Evolutionary conservation across 2,329 filamentous ascomycete genomes (phyloP), one percentile per base, ranked within the genome.

Genomic region (Neonectria ditissima): DNA sequence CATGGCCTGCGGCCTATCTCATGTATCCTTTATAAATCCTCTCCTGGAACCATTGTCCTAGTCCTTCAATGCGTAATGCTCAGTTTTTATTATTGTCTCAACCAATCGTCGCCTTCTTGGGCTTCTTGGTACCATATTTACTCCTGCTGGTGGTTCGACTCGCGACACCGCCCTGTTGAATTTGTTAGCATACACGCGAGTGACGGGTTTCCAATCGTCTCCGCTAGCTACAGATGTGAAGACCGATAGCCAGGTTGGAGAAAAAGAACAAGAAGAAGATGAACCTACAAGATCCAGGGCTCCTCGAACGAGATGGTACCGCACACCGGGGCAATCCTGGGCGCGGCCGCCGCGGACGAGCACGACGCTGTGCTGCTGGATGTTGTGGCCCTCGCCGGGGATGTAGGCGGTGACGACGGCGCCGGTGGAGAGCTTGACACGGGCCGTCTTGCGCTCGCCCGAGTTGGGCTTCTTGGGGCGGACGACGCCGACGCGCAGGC

Each of bases 401-500:
- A 99, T 97, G 83, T 97, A 98, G 26, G 92, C 93, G 63, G 93
- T 97, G 67, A 99, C 86, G 63, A 97, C 87, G 76, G 90, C 93
- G 59, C 96, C 96, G 68, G 89, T 94, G 64, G 92, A 96, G 77
- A 99, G 83, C 71, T 94, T 86, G 20, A 99, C 91, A 84, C 95
- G 93, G 3, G 95, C 95, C 62, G 93, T 96, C 85, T 99, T 99
- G 68, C 96, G 87, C 85, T 98, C 94, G 59, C 94, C 96, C 28
- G 96, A 99, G 81, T 99, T 99, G 69, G 96, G 96, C 82, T 99
- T 99, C 89, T 99, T 99, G 60, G 96, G 96, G 76, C 96, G 94
- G 73, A 92, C 94, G 73, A 94, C 92, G 75, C 93, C 94, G 65
- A 98, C 96, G 78, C 97, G 94, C 68, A 99, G 83, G 80, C 96